A percentile compares a stretch with the other conserved stretches of the same genome.
Conservation (phyloP, 1,139 yeast species). For the Blastobotrys proliferans region DNA sequence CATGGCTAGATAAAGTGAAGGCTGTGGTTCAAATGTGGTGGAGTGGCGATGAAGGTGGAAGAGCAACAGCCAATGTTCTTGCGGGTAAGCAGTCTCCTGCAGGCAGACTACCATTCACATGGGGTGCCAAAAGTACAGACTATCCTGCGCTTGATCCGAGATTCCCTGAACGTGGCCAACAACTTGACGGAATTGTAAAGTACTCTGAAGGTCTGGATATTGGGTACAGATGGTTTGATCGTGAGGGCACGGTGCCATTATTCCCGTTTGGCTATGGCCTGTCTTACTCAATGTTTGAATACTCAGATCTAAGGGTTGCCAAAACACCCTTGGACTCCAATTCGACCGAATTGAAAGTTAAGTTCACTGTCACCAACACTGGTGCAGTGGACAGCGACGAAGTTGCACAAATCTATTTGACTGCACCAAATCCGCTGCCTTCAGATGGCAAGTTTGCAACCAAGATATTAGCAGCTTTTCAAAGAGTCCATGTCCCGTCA, state of each 20-base stretch:
- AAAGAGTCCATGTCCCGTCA: constrained; percentile 47
- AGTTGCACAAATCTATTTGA: background rate
- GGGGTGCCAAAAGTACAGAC: constrained; percentile 52
- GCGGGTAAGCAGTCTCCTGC: constrained; percentile 60
- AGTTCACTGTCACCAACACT: background rate
- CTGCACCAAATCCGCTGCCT: background rate
- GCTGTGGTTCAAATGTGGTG: constrained; percentile 55
- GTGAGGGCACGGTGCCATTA: constrained; percentile 51
- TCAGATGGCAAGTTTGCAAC: background rate
- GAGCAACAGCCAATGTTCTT: constrained; percentile 45
- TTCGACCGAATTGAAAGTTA: no score
- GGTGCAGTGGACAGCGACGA: background rate
- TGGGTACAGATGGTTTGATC: constrained; percentile 54
- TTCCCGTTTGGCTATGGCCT: constrained; percentile 62
- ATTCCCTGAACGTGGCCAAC: constrained; percentile 38
- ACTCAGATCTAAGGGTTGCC: constrained; percentile 38
- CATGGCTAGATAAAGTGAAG: constrained; percentile 44
- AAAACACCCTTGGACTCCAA: constrained; percentile 40
- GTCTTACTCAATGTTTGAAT: constrained; percentile 49
- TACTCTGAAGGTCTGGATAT: constrained; percentile 33
- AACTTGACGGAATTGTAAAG: constrained; percentile 37
- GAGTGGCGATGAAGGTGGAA: constrained; percentile 52
- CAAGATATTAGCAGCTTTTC: constrained; percentile 49
- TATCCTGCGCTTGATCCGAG: constrained; percentile 32
- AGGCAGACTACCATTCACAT: constrained; percentile 60